These are phyloP conservation scores for Trebouxia sp. DNA, from an alignment of 139 green algal species.

Conservation along the genomic window DNA sequence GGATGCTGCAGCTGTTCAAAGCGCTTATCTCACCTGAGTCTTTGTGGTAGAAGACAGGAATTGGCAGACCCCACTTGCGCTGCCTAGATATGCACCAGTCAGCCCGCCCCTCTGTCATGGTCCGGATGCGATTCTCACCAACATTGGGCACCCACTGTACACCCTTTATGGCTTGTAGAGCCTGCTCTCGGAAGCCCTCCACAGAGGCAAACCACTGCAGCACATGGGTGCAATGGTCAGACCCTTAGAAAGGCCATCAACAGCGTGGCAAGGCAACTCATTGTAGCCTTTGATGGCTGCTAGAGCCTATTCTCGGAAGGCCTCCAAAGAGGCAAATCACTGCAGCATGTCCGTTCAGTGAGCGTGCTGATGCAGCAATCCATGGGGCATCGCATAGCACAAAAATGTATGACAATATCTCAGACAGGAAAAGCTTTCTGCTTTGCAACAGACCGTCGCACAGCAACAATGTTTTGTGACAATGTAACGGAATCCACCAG, in stretches of 20 bases:
- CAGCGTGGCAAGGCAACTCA: too few relatives aligned
- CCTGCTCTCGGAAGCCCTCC: constrained; percentile 79
- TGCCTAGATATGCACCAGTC: constrained; percentile 99
- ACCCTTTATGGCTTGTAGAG: constrained; percentile 63
- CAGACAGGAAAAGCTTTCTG: too few relatives aligned
- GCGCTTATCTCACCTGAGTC: constrained; percentile 59
- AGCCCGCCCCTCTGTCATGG: constrained; percentile 87
- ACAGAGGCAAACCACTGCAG: constrained; percentile 80
- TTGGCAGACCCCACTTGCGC: constrained; percentile 97
- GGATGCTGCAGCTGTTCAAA: not conserved
- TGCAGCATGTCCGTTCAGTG: constrained; percentile 26
- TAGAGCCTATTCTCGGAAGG: constrained; percentile 78
- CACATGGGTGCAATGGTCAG: not conserved
- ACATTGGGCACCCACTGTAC: constrained; percentile 85
- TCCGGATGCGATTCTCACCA: constrained; percentile 81
- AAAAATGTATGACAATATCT: too few relatives aligned
- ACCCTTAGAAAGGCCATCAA: too few relatives aligned
- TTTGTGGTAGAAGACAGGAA: constrained; percentile 96
- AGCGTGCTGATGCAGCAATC: not conserved
- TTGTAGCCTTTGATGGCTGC: too few relatives aligned
- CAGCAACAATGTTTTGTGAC: too few relatives aligned
- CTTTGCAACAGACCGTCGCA: too few relatives aligned
- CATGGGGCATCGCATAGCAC: too few relatives aligned
- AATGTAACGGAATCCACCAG: too few relatives aligned
- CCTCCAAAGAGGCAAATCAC: constrained; percentile 85